phyloP scores from a whole-genome alignment of 2,329 filamentous ascomycete genomes.

The Fusarium piperis region DNA sequence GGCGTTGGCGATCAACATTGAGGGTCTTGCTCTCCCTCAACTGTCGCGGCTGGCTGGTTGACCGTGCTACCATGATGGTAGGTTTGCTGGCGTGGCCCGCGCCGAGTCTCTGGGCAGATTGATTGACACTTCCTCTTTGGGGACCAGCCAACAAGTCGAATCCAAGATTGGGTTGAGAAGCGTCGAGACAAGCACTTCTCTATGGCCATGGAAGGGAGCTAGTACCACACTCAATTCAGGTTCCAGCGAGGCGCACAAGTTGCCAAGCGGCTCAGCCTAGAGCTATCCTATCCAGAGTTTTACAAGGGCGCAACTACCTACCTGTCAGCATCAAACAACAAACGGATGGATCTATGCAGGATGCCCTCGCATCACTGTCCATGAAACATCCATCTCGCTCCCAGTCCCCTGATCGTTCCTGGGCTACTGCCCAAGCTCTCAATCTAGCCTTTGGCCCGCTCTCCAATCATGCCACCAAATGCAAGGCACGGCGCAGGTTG shows the following conservation, averaged over 20 bases:
- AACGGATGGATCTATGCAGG: neutral
- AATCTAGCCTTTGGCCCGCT: constrained; percentile 35
- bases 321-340: neutral
- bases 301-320: neutral
- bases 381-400: constrained; percentile 18
- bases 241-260: neutral
- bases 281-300: neutral
- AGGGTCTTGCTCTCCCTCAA: constrained; percentile 30
- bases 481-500: constrained; percentile 44
- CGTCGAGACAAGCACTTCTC: neutral
- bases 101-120: constrained; percentile 6
- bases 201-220: neutral
- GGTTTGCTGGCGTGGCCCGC: constrained; percentile 12
- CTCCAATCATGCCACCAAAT: constrained; percentile 43
- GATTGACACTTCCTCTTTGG: constrained; percentile 19
- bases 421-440: constrained; percentile 31
- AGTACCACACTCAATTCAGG: neutral
- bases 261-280: neutral
- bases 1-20: constrained; percentile 30
- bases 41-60: constrained; percentile 17
- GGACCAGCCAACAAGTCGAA: constrained; percentile 5
- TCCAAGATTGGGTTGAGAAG: constrained; percentile 14
- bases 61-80: neutral
- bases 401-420: constrained; percentile 38
- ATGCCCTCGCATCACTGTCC: constrained; percentile 9